phyloP scores from a whole-genome alignment of 305 asterid genomes.

The Fraxinus latifolia region DNA sequence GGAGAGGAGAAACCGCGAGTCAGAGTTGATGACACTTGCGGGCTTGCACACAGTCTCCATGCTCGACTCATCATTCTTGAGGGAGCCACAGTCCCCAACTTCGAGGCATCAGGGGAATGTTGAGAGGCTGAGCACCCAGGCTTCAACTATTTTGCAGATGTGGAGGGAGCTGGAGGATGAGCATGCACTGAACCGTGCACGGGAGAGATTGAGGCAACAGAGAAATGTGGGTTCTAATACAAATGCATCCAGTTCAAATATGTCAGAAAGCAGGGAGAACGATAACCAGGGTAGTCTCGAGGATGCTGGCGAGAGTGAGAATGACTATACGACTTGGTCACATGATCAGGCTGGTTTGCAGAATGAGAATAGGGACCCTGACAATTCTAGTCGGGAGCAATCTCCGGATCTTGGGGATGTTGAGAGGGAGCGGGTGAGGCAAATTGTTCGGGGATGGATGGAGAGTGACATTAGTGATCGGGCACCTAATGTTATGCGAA shows the following conservation, averaged over 20 bases:
- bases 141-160: slow-evolving; percentile 85
- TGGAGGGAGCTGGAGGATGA: slow-evolving; percentile 96
- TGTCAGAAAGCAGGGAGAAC: slow-evolving; percentile 45
- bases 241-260: slow-evolving; percentile 32
- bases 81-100: slow-evolving; percentile 81
- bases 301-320: slow-evolving; percentile 53
- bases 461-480: slow-evolving; percentile 61
- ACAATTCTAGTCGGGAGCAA: slow-evolving; percentile 67
- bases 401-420: slow-evolving; percentile 83
- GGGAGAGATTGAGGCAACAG: slow-evolving; percentile 69
- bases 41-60: slow-evolving; percentile 83
- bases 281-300: slow-evolving; percentile 44
- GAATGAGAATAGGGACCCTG: slow-evolving; percentile 38
- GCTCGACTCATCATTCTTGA: slow-evolving; percentile 82
- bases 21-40: slow-evolving; percentile 85
- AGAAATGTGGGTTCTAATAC: slow-evolving; percentile 56
- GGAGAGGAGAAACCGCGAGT: slow-evolving; percentile 86
- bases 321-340: slow-evolving; percentile 48
- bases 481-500: slow-evolving; percentile 49
- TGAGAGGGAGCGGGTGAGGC: slow-evolving; percentile 89
- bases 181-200: slow-evolving; percentile 53
- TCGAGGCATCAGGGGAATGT: slow-evolving; percentile 70
- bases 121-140: slow-evolving; percentile 70
- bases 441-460: slow-evolving; percentile 89
- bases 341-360: slow-evolving; percentile 34